Conservation (phyloP, 495 filamentous ascomycete genomes). For the Podospora comata region DNA sequence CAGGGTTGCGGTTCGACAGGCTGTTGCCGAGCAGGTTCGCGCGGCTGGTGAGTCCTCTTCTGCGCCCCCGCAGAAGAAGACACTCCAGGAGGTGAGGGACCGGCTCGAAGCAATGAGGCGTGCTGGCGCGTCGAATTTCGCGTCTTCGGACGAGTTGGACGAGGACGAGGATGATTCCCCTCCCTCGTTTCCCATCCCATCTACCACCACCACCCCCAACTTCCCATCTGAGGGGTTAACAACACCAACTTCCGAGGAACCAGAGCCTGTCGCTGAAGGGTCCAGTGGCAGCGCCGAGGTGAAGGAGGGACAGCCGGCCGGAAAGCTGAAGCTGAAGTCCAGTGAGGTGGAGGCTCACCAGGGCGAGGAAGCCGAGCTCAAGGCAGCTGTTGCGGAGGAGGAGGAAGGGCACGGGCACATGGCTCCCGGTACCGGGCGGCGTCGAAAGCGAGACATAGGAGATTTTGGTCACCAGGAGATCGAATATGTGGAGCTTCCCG, state of each 20-base stretch:
- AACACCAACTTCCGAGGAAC: background rate
- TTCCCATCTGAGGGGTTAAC: background rate
- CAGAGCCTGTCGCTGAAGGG: conserved; percentile 1
- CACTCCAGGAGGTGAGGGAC: background rate
- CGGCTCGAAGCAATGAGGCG: background rate
- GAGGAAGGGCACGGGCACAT: background rate
- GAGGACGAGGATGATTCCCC: background rate
- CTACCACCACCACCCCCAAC: background rate
- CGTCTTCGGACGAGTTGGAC: no score
- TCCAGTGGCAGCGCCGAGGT: background rate
- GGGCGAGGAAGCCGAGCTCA: background rate
- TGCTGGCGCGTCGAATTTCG: background rate
- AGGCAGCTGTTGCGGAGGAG: background rate
- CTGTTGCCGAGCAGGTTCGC: background rate
- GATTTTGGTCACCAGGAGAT: no score
- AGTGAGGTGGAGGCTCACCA: background rate
- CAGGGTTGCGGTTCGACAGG: background rate
- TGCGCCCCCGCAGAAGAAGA: background rate
- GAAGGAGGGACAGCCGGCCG: background rate
- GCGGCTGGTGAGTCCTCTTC: background rate
- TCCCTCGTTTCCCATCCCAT: background rate
- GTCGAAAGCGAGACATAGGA: background rate
- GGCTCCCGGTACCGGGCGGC: background rate
- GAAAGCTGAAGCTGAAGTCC: background rate
- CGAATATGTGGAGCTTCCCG: no score